Percentiles rank a stretch among this genome's conserved stretches.
These are phyloP conservation scores for Gonium pectorale DNA, from an alignment of 139 green algal genomes.

Conservation along the genomic window DNA sequence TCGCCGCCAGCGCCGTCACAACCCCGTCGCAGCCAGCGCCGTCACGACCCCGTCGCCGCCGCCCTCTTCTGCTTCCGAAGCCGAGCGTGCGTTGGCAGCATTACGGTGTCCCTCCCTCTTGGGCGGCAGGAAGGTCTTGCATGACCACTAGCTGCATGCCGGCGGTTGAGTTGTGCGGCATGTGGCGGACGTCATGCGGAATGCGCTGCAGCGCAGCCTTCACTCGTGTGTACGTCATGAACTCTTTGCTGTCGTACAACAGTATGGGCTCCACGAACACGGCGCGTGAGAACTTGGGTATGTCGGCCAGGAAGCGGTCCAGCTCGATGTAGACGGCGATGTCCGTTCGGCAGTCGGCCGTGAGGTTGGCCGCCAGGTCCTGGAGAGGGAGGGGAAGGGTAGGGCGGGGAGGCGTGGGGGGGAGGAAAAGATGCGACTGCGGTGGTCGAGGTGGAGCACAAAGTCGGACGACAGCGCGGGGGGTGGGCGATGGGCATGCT, in stretches of 20 bases:
- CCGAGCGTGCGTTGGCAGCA: too few species aligned
- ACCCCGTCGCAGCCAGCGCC: too few species aligned
- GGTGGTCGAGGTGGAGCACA: too few species aligned
- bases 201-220: background rate
- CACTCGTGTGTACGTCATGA: background rate
- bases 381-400: background rate
- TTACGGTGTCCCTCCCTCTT: too few species aligned
- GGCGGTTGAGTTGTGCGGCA: background rate
- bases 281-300: background rate
- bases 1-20: too few species aligned
- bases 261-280: slow-evolving; percentile 28
- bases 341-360: background rate
- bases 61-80: too few species aligned
- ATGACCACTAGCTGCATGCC: too few species aligned
- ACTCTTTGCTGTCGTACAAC: background rate
- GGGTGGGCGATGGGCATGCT: too few species aligned
- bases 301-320: background rate
- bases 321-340: slow-evolving; percentile 17
- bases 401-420: background rate
- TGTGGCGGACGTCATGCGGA: background rate
- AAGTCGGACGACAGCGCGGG: too few species aligned
- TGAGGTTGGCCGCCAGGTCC: background rate
- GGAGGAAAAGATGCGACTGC: too few species aligned
- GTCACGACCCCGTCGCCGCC: too few species aligned
- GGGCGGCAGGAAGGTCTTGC: too few species aligned